A percentile compares a stretch with the other conserved stretches of the same genome.
Evolutionary conservation across 192 early-diverging fungal species (phyloP).

Genomic region (Backusella luteola): DNA sequence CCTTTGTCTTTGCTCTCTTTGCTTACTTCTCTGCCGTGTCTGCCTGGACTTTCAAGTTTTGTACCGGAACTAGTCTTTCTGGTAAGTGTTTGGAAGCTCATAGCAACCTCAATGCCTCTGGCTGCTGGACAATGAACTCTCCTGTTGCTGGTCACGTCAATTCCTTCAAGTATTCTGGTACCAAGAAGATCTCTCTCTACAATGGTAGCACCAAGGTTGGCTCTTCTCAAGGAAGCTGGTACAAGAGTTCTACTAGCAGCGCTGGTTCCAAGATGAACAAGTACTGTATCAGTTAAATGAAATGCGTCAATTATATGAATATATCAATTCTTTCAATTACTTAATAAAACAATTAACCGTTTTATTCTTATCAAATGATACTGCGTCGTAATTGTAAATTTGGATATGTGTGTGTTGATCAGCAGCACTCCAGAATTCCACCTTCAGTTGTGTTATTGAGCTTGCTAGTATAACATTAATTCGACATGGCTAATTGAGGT

Average conservation of each 20-base stretch:
- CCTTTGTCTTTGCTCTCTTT: neutral
- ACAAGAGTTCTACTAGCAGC: neutral
- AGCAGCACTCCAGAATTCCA: too few species aligned
- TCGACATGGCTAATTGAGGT: too few species aligned
- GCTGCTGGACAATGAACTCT: neutral
- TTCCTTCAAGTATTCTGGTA: neutral
- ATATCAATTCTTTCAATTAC: too few species aligned
- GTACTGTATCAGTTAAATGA: neutral
- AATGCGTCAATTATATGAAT: neutral
- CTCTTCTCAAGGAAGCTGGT: neutral
- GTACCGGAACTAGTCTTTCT: neutral
- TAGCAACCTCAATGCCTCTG: neutral
- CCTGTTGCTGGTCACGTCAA: neutral
- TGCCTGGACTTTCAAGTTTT: neutral
- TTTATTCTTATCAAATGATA: too few species aligned
- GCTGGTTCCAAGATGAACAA: slow-evolving; percentile 1
- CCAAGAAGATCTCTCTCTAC: neutral
- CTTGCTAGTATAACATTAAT: too few species aligned
- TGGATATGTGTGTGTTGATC: too few species aligned
- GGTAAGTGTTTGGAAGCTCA: neutral
- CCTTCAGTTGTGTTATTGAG: too few species aligned
- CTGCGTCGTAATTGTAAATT: too few species aligned
- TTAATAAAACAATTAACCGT: too few species aligned
- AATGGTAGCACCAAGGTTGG: neutral
- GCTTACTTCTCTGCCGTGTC: neutral